Evolutionary conservation across 1,139 yeast genomes (phyloP).

Genomic region (Geotrichum restrictum): DNA sequence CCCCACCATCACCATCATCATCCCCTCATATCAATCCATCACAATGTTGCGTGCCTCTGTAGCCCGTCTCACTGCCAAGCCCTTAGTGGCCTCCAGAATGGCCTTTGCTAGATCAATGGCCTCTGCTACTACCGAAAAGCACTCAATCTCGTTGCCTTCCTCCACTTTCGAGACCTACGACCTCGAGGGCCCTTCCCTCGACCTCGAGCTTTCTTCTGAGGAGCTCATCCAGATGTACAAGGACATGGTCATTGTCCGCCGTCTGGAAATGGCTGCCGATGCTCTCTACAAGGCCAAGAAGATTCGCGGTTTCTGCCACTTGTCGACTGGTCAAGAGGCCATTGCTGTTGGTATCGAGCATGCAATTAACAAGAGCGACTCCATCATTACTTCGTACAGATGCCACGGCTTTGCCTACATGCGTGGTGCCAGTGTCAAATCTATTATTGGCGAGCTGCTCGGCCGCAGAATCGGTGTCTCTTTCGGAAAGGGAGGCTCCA

Average conservation of each 20-base stretch:
- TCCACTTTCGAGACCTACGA: constrained; percentile 81
- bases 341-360: constrained; percentile 97
- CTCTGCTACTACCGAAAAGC: constrained; percentile 5
- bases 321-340: constrained; percentile 99
- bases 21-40: not conserved
- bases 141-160: constrained; percentile 59
- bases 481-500: constrained; percentile 97
- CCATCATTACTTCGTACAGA: constrained; percentile 93
- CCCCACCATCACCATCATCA: not conserved
- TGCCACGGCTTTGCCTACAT: constrained; percentile 97
- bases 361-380: constrained; percentile 79
- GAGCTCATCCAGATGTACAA: constrained; percentile 88
- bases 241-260: constrained; percentile 87
- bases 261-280: constrained; percentile 99
- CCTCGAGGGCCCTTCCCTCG: constrained; percentile 61
- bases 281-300: constrained; percentile 97
- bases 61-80: constrained; percentile 10
- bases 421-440: constrained; percentile 91
- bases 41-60: constrained; percentile 17
- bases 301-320: constrained; percentile 95
- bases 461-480: constrained; percentile 95
- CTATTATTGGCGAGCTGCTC: constrained; percentile 91
- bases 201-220: constrained; percentile 73
- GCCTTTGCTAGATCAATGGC: constrained; percentile 16
- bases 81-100: not conserved